A percentile compares a stretch with the other conserved stretches of the same genome.
phyloP scores from a whole-genome alignment of 495 filamentous ascomycete genomes.

The Hypoxylon fragiforme region DNA sequence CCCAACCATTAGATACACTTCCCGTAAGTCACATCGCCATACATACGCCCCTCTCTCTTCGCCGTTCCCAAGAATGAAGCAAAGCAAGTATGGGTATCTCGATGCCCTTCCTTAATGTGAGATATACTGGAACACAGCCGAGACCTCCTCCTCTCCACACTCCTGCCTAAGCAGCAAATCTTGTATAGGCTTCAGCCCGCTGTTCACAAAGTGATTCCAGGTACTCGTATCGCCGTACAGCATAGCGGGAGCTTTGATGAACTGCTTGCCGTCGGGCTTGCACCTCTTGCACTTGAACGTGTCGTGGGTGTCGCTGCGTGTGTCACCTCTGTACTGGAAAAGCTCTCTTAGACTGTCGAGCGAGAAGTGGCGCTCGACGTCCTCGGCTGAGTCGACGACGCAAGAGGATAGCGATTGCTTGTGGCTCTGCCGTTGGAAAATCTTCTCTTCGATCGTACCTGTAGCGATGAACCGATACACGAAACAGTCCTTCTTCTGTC shows the following conservation, averaged over 20 bases:
- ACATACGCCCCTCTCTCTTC: too few relatives aligned
- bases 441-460: slow-evolving; percentile 98
- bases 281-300: slow-evolving; percentile 99
- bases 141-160: slow-evolving; percentile 74
- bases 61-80: too few relatives aligned
- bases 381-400: slow-evolving; percentile 96
- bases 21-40: too few relatives aligned
- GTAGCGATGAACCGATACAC: slow-evolving; percentile 99
- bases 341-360: slow-evolving; percentile 86
- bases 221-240: slow-evolving; percentile 97
- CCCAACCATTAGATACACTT: too few relatives aligned
- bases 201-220: slow-evolving; percentile 96
- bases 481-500: slow-evolving; percentile 99
- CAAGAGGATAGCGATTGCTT: slow-evolving; percentile 96
- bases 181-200: slow-evolving; percentile 77
- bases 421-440: slow-evolving; percentile 97
- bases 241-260: slow-evolving; percentile 88
- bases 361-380: slow-evolving; percentile 95
- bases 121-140: slow-evolving; percentile 97
- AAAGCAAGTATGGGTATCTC: too few relatives aligned
- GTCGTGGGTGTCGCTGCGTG: slow-evolving; percentile 92
- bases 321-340: slow-evolving; percentile 86
- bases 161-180: slow-evolving; percentile 92
- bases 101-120: slow-evolving; percentile 71
- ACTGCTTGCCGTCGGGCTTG: slow-evolving; percentile 80